These are phyloP conservation scores for Discostella pseudostelligera DNA, from an alignment of 108 stramenopile genomes.

Conservation along the genomic window DNA sequence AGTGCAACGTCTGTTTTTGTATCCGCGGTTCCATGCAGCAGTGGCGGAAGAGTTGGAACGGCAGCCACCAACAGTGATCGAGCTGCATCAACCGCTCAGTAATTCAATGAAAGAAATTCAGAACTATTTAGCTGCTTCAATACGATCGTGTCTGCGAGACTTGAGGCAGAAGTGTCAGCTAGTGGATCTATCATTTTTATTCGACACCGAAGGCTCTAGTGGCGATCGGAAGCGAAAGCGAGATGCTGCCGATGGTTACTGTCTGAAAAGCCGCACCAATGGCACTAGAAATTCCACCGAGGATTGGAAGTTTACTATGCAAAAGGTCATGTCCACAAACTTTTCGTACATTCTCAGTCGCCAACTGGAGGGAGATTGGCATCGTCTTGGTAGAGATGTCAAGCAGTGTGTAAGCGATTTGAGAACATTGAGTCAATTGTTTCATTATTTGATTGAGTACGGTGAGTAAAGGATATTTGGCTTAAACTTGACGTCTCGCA, in stretches of 20 bases:
- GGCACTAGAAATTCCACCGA: constrained; percentile 13
- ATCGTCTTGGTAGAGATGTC: constrained; percentile 76
- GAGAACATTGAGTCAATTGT: constrained; percentile 81
- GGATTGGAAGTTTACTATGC: constrained; percentile 68
- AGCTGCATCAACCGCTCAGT: constrained; percentile 85
- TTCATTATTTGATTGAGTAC: constrained; percentile 88
- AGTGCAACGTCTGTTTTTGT: constrained; percentile 86
- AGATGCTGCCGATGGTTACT: constrained; percentile 1
- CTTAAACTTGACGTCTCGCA: background rate
- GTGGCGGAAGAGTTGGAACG: constrained; percentile 80
- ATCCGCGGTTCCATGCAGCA: constrained; percentile 91
- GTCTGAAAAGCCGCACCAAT: constrained; percentile 1
- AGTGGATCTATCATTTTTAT: constrained; percentile 57
- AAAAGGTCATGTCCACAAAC: constrained; percentile 85
- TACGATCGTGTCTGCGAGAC: constrained; percentile 88
- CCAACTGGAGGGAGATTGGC: constrained; percentile 97
- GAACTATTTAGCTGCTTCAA: constrained; percentile 76
- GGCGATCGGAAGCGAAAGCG: constrained; percentile 12
- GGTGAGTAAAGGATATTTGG: background rate
- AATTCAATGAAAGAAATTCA: constrained; percentile 89
- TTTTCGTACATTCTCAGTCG: constrained; percentile 84
- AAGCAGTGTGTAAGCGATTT: constrained; percentile 92
- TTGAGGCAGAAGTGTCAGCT: constrained; percentile 67
- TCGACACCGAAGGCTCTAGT: constrained; percentile 19
- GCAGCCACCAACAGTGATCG: constrained; percentile 76